Evolutionary conservation across 768 basidiomycete species (phyloP), one percentile per base, ranked within the genome.

Genomic region (Auricularia sp.): DNA sequence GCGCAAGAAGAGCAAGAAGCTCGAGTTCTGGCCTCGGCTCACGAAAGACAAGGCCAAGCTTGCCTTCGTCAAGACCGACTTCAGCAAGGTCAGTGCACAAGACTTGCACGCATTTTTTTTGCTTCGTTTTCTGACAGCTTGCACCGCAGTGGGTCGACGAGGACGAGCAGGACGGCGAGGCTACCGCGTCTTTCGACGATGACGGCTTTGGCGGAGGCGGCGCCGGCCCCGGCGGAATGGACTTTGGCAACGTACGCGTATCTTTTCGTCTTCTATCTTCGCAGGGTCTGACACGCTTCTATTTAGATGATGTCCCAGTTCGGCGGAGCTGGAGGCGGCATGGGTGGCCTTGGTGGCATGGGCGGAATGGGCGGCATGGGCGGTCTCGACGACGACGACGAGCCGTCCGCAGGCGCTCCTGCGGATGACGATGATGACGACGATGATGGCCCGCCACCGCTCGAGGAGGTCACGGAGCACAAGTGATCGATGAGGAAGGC

Each of bases 61-160:
- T 62, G 79, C 86, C 65, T 95, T 85, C 77, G 78, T 98, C 76
- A 98, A 97, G 83, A 97, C 94, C 56, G 92, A 98, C 76, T 98
- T 98, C 75, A 80, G 80, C 69, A 96, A 91, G 73, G 75, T 75
- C 45, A n/a, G n/a, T 21, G 16, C 54, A 10, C n/a, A 47, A 71
- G 56, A 63, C 61, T 66, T 39, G 3, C 39, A 18, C 24, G 11
- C 13, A 21, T 45, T 36, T 64, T 18, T 11, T 61, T 16, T 13
- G n/a, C 24, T 2, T 13, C 21, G 5, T 10, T 24, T 34, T 42
- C 16, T 54, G 21, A 29, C 59, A 59, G 59, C 13, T 14, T 35
- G 68, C 56, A 16, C 35, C 58, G 35, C 65, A 76, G 79, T 98
- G 94, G 94, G 89, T 90, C 51, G 95, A 98, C 72, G 95, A 98